A percentile compares a stretch with the other conserved stretches of the same genome.
These are phyloP conservation scores for Chrysoporthe puriensis DNA, from an alignment of 2,329 filamentous ascomycete genomes.

Conservation along the genomic window DNA sequence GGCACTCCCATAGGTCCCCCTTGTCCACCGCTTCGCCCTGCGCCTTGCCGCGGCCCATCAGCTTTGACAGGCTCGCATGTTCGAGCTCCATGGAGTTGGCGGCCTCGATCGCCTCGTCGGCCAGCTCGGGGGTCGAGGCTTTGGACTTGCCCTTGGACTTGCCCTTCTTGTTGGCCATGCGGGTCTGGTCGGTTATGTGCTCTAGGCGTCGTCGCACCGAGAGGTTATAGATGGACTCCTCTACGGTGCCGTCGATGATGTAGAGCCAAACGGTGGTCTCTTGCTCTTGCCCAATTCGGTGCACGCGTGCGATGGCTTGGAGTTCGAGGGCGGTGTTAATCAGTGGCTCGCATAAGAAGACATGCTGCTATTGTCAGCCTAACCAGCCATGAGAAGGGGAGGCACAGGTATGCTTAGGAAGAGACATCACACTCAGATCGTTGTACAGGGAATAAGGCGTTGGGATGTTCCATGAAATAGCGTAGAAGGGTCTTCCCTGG, in stretches of 20 bases:
- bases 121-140: constrained; percentile 40
- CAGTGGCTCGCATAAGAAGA: constrained; percentile 91
- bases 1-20: constrained; percentile 83
- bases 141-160: constrained; percentile 35
- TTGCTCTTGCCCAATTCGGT: constrained; percentile 87
- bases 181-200: constrained; percentile 56
- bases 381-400: neutral
- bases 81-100: constrained; percentile 87
- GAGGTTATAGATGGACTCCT: constrained; percentile 88
- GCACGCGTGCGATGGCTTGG: constrained; percentile 92
- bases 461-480: no score
- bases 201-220: constrained; percentile 78
- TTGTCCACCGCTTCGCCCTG: constrained; percentile 80
- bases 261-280: constrained; percentile 96
- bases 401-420: neutral
- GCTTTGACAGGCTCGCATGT: constrained; percentile 67
- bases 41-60: constrained; percentile 71
- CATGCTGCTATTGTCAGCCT: constrained; percentile 54
- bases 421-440: neutral
- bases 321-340: constrained; percentile 93
- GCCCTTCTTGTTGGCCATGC: constrained; percentile 40
- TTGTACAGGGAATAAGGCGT: no score
- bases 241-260: constrained; percentile 85
- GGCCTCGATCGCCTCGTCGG: constrained; percentile 71
- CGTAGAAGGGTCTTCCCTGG: no score